Conservation (phyloP, 805 yeast genomes). For the Schwanniomyces yamadae region DNA sequence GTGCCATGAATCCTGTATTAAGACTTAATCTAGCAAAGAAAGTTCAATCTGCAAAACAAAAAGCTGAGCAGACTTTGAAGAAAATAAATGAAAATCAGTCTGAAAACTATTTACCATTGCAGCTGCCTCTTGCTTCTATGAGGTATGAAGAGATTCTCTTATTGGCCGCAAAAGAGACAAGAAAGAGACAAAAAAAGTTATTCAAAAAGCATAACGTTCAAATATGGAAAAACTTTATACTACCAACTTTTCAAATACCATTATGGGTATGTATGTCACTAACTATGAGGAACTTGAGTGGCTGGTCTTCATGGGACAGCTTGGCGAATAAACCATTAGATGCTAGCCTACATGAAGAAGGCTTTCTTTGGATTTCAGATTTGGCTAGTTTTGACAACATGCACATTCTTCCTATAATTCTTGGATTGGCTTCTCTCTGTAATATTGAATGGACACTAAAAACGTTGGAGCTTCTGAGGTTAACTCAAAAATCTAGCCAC, state of each 20-base stretch:
- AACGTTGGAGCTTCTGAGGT: slow-evolving; percentile 54
- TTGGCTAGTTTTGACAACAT: slow-evolving; percentile 60
- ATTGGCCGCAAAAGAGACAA: slow-evolving; percentile 71
- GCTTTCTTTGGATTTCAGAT: slow-evolving; percentile 61
- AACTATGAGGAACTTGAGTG: slow-evolving; percentile 73
- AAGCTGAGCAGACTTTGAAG: slow-evolving; percentile 14
- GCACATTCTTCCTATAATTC: slow-evolving; percentile 62
- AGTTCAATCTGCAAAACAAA: slow-evolving; percentile 37
- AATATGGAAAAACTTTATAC: slow-evolving; percentile 71
- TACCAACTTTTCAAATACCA: slow-evolving; percentile 84
- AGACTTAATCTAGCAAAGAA: slow-evolving; percentile 53
- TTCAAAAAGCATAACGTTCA: slow-evolving; percentile 69
- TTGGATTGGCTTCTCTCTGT: slow-evolving; percentile 69
- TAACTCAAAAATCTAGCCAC: slow-evolving; percentile 37
- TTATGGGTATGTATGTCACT: slow-evolving; percentile 79
- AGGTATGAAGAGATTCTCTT: slow-evolving; percentile 77
- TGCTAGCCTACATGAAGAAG: slow-evolving; percentile 49
- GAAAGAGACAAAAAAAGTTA: slow-evolving; percentile 70
- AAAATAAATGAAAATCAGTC: neutral
- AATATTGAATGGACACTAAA: slow-evolving; percentile 82
- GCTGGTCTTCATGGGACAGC: slow-evolving; percentile 53
- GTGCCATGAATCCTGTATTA: slow-evolving; percentile 74
- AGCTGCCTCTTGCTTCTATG: slow-evolving; percentile 41
- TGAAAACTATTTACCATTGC: slow-evolving; percentile 10
- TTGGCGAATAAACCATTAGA: slow-evolving; percentile 48